A percentile compares a stretch with the other conserved stretches of the same genome.
These are phyloP conservation scores for Salicornia ramosissima DNA, from an alignment of 148 eudicot species.

Conservation along the genomic window DNA sequence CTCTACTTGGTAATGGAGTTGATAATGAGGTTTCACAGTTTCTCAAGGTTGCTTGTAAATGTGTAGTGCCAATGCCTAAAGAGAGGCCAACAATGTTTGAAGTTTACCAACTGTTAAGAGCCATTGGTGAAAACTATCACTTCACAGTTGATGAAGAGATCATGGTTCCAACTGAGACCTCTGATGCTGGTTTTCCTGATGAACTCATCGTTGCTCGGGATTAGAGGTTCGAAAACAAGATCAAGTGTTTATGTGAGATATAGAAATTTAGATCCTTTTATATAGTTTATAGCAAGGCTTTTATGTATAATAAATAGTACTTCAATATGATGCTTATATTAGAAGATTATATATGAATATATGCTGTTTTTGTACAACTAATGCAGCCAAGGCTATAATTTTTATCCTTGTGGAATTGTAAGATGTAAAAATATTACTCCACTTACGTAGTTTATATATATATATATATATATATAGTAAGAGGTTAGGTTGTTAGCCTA, in stretches of 20 bases:
- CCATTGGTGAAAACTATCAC: conserved; percentile 43
- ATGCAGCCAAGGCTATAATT: background rate
- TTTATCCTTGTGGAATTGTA: background rate
- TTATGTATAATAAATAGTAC: conserved; percentile 3
- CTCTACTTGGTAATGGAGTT: conserved; percentile 27
- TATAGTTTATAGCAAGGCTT: background rate
- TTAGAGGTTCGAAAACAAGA: conserved; percentile 5
- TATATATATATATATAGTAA: no score
- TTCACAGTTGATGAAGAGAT: conserved; percentile 45
- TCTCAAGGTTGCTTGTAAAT: conserved; percentile 36
- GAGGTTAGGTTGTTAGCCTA: no score
- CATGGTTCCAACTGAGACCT: conserved; percentile 29
- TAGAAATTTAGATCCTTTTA: background rate
- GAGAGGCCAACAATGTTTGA: conserved; percentile 56
- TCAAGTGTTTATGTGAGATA: background rate
- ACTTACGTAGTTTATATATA: no score
- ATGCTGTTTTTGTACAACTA: background rate
- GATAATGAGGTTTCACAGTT: conserved; percentile 42
- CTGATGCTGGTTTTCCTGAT: conserved; percentile 32
- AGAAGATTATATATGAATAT: background rate
- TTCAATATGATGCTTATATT: background rate
- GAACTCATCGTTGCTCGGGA: conserved; percentile 47
- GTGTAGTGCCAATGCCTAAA: conserved; percentile 33
- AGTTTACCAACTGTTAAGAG: conserved; percentile 41
- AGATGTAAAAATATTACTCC: background rate